Evolutionary conservation across 371 early-diverging fungal species (phyloP).

Genomic region (Choanephora cucurbitarum): DNA sequence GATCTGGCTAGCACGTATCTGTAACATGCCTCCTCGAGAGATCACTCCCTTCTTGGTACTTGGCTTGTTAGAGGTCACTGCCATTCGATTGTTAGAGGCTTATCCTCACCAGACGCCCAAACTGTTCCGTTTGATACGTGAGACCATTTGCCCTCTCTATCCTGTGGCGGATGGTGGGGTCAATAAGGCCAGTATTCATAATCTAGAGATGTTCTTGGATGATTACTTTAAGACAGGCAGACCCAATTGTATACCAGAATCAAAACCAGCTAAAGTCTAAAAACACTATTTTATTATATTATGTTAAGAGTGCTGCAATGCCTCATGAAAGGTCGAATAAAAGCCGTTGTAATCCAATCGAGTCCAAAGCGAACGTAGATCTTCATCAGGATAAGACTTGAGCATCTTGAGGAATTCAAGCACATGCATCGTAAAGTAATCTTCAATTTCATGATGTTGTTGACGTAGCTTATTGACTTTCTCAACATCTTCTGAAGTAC

Average conservation of each 20-base stretch:
- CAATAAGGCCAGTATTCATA: not conserved
- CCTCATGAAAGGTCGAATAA: constrained; percentile 38
- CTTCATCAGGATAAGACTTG: constrained; percentile 67
- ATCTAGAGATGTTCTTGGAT: constrained; percentile 5
- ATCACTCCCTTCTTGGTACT: constrained; percentile 70
- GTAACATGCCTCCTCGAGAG: constrained; percentile 72
- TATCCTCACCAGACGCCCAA: constrained; percentile 46
- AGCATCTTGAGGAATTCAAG: constrained; percentile 57
- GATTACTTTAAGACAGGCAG: constrained; percentile 4
- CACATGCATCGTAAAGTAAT: constrained; percentile 25
- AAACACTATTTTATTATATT: not conserved
- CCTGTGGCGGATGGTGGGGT: not conserved
- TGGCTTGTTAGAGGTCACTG: constrained; percentile 62
- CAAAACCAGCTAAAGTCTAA: not conserved
- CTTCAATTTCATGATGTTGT: constrained; percentile 31
- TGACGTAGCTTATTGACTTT: constrained; percentile 36
- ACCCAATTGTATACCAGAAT: constrained; percentile 6
- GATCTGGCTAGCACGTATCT: constrained; percentile 78
- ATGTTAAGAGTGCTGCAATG: too few relatives aligned
- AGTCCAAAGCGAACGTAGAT: constrained; percentile 66
- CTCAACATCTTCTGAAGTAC: constrained; percentile 9
- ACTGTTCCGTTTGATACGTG: constrained; percentile 29
- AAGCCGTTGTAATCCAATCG: constrained; percentile 83
- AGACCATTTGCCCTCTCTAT: constrained; percentile 7
- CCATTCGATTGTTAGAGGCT: constrained; percentile 24